A percentile compares a stretch with the other conserved stretches of the same genome.
Evolutionary conservation across 2,329 filamentous ascomycete species (phyloP).

Genomic region (Coniochaeta sp.): DNA sequence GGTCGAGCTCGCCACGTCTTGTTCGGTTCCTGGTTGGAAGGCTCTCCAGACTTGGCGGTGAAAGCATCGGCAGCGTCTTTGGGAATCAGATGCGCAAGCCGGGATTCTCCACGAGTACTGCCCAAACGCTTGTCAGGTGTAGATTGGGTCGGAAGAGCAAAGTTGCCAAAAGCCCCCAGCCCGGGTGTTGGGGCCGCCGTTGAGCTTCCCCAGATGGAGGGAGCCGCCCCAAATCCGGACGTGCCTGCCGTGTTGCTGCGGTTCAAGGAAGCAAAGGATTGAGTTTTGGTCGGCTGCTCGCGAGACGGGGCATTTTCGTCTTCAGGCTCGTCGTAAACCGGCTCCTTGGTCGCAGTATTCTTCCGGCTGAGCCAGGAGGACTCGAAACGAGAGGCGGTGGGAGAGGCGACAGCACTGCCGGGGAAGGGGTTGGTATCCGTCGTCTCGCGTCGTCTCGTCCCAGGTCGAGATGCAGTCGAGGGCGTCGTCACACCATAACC

Average conservation of each 20-base stretch:
- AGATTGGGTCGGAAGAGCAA: conserved; percentile 58
- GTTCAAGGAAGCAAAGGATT: conserved; percentile 39
- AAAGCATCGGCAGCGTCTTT: conserved; percentile 69
- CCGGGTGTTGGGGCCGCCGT: conserved; percentile 55
- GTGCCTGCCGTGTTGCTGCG: conserved; percentile 49
- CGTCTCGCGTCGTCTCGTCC: conserved; percentile 77
- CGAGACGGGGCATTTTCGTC: conserved; percentile 29
- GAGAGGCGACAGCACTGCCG: conserved; percentile 49
- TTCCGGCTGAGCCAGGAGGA: conserved; percentile 49
- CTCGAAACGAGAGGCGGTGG: conserved; percentile 57
- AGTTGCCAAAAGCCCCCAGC: conserved; percentile 86
- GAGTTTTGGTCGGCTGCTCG: conserved; percentile 21
- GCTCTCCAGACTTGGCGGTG: conserved; percentile 42
- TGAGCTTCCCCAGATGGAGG: conserved; percentile 38
- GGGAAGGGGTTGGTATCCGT: conserved; percentile 59
- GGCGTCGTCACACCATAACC: conserved; percentile 69
- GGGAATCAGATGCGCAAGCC: conserved; percentile 76
- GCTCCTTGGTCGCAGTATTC: conserved; percentile 45
- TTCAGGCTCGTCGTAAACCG: conserved; percentile 43
- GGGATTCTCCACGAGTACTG: conserved; percentile 66
- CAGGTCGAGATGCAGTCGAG: conserved; percentile 62
- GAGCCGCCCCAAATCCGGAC: conserved; percentile 31
- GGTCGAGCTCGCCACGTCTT: conserved; percentile 53
- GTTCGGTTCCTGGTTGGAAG: conserved; percentile 29
- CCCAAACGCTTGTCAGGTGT: conserved; percentile 69